A percentile compares a stretch with the other conserved stretches of the same genome.
Conservation (phyloP, 495 filamentous ascomycete species). For the Aspergillus haitiensis region DNA sequence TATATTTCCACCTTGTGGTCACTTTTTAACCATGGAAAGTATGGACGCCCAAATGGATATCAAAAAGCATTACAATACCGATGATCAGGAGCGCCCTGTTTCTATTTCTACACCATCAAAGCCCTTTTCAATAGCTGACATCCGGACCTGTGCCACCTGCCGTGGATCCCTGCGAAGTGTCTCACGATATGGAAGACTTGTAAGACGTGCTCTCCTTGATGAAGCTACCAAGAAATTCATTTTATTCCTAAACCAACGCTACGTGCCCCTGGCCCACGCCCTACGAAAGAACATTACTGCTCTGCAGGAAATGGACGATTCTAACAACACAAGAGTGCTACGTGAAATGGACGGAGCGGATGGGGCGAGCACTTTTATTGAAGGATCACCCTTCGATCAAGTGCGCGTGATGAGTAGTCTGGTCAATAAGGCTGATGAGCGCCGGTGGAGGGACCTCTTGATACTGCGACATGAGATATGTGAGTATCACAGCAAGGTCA, state of each 20-base stretch:
- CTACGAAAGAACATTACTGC: constrained; percentile 32
- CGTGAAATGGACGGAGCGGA: constrained; percentile 17
- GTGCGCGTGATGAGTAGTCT: constrained; percentile 9
- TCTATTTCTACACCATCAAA: constrained; percentile 41
- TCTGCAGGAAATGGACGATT: constrained; percentile 15
- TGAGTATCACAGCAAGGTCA: constrained; percentile 45
- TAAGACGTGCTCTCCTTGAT: constrained; percentile 62
- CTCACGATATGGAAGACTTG: constrained; percentile 65
- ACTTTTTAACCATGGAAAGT: constrained; percentile 55
- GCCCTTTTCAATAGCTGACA: constrained; percentile 54
- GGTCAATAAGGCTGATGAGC: background rate
- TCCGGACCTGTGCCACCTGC: constrained; percentile 64
- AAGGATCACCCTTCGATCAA: constrained; percentile 6
- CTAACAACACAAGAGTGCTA: constrained; percentile 11
- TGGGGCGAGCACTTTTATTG: constrained; percentile 18
- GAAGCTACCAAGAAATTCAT: constrained; percentile 70
- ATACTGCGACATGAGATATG: constrained; percentile 43
- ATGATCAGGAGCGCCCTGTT: constrained; percentile 46
- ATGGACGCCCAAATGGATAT: constrained; percentile 69
- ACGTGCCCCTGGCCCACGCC: constrained; percentile 48
- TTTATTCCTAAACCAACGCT: constrained; percentile 48
- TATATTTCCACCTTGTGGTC: constrained; percentile 55
- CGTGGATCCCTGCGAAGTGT: constrained; percentile 62
- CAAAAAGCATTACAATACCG: constrained; percentile 50
- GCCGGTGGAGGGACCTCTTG: constrained; percentile 43